These are phyloP conservation scores for Mycena amicta DNA, from an alignment of 768 basidiomycete species.

Conservation along the genomic window DNA sequence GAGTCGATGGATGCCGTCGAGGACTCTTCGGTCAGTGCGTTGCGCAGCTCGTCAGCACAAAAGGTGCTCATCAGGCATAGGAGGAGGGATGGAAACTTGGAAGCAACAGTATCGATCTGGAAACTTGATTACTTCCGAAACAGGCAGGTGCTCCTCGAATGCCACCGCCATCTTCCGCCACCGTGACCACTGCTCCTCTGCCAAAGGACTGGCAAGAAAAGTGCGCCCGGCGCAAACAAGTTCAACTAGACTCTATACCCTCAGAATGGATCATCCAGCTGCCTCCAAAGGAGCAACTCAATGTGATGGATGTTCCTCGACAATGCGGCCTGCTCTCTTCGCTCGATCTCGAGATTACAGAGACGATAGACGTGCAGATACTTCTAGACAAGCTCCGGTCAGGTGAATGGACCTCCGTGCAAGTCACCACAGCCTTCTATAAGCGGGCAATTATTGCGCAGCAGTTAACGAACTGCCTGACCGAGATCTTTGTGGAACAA, in stretches of 20 bases:
- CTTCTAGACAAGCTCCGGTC: constrained; percentile 50
- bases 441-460: constrained; percentile 72
- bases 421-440: constrained; percentile 63
- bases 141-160: too few relatives aligned
- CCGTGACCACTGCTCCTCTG: not conserved
- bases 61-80: constrained; percentile 29
- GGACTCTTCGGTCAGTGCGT: constrained; percentile 59
- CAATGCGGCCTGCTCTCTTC: constrained; percentile 53
- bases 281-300: constrained; percentile 41
- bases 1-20: constrained; percentile 56
- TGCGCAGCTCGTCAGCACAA: constrained; percentile 52
- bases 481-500: constrained; percentile 61
- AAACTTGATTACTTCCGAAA: not conserved
- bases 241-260: constrained; percentile 58
- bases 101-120: not conserved
- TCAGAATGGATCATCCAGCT: constrained; percentile 51
- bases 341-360: constrained; percentile 65
- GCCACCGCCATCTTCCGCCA: not conserved
- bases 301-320: constrained; percentile 53
- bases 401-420: constrained; percentile 54
- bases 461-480: constrained; percentile 62
- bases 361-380: constrained; percentile 40
- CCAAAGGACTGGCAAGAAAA: constrained; percentile 29
- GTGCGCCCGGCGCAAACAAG: constrained; percentile 40
- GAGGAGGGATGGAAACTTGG: not conserved